These are phyloP conservation scores for Saccharomyces kudriavzevii DNA, from an alignment of 805 yeast genomes.

Conservation along the genomic window DNA sequence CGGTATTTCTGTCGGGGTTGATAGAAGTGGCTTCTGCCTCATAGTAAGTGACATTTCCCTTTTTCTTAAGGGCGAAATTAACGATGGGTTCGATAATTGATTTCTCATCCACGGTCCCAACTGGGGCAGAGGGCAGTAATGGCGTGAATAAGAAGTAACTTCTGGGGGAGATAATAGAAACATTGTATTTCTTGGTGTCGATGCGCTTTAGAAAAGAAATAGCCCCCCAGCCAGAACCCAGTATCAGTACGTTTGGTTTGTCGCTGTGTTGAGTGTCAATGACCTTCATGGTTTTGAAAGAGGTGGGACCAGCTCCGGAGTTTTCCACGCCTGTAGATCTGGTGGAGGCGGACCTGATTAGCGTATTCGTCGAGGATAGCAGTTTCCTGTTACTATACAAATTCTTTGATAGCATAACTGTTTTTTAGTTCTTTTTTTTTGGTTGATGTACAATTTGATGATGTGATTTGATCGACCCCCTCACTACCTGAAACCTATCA, in stretches of 20 bases:
- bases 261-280: constrained; percentile 27
- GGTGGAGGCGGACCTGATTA: constrained; percentile 8
- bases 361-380: constrained; percentile 9
- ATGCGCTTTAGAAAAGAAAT: constrained; percentile 75
- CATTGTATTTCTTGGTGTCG: constrained; percentile 82
- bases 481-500: neutral
- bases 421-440: neutral
- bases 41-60: constrained; percentile 71
- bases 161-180: constrained; percentile 83
- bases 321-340: constrained; percentile 3
- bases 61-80: constrained; percentile 68
- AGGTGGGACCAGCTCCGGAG: constrained; percentile 29
- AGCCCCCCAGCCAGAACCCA: constrained; percentile 94
- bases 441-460: neutral
- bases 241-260: constrained; percentile 47
- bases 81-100: constrained; percentile 93
- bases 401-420: neutral
- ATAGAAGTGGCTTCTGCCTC: constrained; percentile 87
- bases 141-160: constrained; percentile 93
- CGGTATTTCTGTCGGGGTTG: constrained; percentile 64
- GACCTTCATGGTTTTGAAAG: constrained; percentile 34
- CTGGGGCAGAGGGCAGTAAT: constrained; percentile 83
- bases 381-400: neutral
- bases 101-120: constrained; percentile 83
- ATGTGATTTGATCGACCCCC: neutral